phyloP scores from a whole-genome alignment of 2,329 filamentous ascomycete species.

The Stenocarpella maydis region DNA sequence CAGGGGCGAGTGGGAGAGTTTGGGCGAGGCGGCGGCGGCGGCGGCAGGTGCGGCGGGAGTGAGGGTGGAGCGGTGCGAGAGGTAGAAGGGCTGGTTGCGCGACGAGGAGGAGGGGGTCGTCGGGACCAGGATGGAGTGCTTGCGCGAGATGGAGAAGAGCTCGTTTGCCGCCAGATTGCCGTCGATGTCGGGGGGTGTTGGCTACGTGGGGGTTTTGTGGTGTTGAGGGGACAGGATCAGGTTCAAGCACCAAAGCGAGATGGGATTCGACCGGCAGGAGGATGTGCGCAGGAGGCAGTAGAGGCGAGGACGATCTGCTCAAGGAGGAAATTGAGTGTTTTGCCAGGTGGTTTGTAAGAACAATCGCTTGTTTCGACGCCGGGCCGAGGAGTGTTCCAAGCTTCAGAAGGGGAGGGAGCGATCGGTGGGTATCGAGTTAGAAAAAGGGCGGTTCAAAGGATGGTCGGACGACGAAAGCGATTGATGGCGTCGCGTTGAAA shows the following conservation, averaged over 20 bases:
- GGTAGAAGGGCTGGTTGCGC: conserved; percentile 30
- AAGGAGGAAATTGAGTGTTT: background rate
- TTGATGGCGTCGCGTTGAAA: conserved; percentile 15
- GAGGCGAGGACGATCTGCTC: background rate
- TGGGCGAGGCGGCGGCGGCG: conserved; percentile 12
- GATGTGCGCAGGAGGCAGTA: conserved; percentile 20
- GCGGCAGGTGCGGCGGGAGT: background rate
- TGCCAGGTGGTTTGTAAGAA: background rate
- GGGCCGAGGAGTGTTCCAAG: conserved; percentile 16
- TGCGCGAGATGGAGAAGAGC: conserved; percentile 36
- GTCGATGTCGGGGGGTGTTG: conserved; percentile 13
- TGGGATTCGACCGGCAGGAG: conserved; percentile 10
- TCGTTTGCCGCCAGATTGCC: conserved; percentile 34
- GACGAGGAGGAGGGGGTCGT: conserved; percentile 30
- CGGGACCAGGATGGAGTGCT: conserved; percentile 35
- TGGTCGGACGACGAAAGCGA: conserved; percentile 11
- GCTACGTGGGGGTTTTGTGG: conserved; percentile 10
- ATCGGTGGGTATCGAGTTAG: conserved; percentile 2
- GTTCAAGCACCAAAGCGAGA: conserved; percentile 26
- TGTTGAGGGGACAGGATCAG: conserved; percentile 11
- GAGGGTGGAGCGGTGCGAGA: conserved; percentile 32
- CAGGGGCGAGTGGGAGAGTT: conserved; percentile 4
- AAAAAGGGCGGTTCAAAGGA: conserved; percentile 7
- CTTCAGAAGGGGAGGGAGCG: background rate
- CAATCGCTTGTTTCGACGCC: conserved; percentile 5